Conservation (phyloP, 1,139 yeast genomes). For the Meyerozyma elateridarum region DNA sequence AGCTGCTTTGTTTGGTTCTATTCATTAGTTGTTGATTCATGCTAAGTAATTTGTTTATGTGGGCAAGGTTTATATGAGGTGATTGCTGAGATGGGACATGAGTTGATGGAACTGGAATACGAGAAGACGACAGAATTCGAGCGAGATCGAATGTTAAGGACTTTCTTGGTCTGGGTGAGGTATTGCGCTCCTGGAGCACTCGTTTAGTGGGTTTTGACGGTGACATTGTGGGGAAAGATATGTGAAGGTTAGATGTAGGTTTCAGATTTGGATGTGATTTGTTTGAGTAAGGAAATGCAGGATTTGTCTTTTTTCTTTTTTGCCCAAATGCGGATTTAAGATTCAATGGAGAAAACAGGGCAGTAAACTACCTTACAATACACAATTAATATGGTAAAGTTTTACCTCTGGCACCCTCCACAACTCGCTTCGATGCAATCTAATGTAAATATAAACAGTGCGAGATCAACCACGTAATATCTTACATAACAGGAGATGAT, state of each 20-base stretch:
- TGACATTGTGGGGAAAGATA: background rate
- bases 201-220: constrained; percentile 5
- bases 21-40: constrained; percentile 2
- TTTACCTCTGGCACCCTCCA: too few relatives aligned
- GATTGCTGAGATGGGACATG: constrained; percentile 9
- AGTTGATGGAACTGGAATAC: constrained; percentile 7
- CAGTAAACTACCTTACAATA: too few relatives aligned
- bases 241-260: constrained; percentile 1
- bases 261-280: too few relatives aligned
- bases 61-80: constrained; percentile 8
- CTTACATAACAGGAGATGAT: too few relatives aligned
- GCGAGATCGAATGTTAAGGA: constrained; percentile 17
- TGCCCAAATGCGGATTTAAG: too few relatives aligned
- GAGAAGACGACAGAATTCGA: constrained; percentile 10
- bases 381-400: too few relatives aligned
- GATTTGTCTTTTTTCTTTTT: too few relatives aligned
- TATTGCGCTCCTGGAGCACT: constrained; percentile 1
- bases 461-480: too few relatives aligned
- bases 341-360: too few relatives aligned
- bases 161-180: constrained; percentile 7
- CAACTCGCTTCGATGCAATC: too few relatives aligned
- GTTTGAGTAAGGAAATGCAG: too few relatives aligned
- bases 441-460: too few relatives aligned
- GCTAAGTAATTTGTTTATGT: constrained; percentile 9
- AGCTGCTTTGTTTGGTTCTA: background rate